Evolutionary conservation across 192 early-diverging fungal species (phyloP).

Genomic region (Umbelopsis sp.): DNA sequence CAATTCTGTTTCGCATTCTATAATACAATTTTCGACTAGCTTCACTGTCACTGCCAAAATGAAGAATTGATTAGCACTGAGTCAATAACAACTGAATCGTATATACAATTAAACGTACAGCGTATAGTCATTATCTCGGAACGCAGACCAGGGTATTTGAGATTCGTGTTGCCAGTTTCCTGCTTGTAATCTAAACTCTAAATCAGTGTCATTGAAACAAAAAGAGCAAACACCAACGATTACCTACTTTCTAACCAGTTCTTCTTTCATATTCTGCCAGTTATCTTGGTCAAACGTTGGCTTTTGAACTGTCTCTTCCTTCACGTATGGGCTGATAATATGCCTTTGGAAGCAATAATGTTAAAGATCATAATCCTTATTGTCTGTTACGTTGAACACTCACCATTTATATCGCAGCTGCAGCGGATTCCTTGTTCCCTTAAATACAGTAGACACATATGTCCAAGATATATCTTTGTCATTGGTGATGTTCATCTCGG

Average conservation of each 20-base stretch:
- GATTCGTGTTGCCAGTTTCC: conserved; percentile 10
- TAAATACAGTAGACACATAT: conserved; percentile 1
- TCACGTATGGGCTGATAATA: conserved; percentile 1
- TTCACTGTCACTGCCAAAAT: neutral
- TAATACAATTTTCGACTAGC: conserved; percentile 15
- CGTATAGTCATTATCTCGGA: neutral
- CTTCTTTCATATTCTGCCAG: neutral
- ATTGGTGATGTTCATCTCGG: neutral
- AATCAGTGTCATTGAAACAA: neutral
- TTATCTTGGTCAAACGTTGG: neutral
- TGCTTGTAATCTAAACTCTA: neutral
- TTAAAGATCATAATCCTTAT: neutral
- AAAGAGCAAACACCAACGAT: neutral
- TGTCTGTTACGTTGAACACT: neutral
- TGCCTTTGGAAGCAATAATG: neutral
- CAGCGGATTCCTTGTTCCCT: neutral
- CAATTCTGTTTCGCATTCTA: conserved; percentile 14
- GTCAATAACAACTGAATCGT: neutral
- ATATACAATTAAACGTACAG: neutral
- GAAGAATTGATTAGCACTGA: no score
- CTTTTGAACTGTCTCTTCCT: neutral
- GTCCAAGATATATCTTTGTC: conserved; percentile 10
- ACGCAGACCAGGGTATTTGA: neutral
- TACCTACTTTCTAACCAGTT: neutral
- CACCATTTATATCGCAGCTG: conserved; percentile 7